Conservation (phyloP, 192 early-diverging fungal species). For the Umbelopsis sp. region DNA sequence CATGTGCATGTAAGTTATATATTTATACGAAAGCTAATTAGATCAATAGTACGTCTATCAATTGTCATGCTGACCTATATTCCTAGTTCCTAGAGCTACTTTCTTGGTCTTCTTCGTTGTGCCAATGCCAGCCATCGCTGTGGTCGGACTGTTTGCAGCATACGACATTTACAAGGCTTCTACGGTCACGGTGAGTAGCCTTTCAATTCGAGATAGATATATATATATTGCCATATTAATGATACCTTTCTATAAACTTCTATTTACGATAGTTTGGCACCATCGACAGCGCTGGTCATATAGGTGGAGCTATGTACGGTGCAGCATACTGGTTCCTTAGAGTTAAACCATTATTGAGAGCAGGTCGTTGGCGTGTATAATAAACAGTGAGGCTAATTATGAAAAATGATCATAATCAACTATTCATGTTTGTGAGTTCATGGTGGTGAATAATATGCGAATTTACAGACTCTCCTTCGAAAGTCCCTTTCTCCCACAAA, state of each 20-base stretch:
- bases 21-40: not conserved
- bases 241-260: not conserved
- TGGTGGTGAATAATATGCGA: too few species aligned
- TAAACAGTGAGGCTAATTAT: too few species aligned
- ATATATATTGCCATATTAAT: not conserved
- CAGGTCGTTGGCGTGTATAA: conserved; percentile 30
- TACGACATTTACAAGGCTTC: conserved; percentile 51
- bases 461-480: too few species aligned
- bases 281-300: conserved; percentile 49
- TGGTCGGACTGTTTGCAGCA: conserved; percentile 48
- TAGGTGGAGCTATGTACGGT: conserved; percentile 50
- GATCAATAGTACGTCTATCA: not conserved
- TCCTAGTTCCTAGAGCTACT: conserved; percentile 40
- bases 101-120: conserved; percentile 54
- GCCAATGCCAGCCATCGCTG: conserved; percentile 51
- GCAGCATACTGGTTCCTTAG: conserved; percentile 44
- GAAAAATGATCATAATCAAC: too few species aligned
- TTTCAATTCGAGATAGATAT: too few species aligned
- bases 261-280: conserved; percentile 35
- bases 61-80: not conserved
- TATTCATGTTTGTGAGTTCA: too few species aligned
- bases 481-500: too few species aligned
- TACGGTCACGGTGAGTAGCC: conserved; percentile 27
- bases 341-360: conserved; percentile 37
- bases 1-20: conserved; percentile 39